Evolutionary conservation across 2,329 filamentous ascomycete species (phyloP), one percentile per base, ranked within the genome.

Genomic region (Raffaelea albimanens): DNA sequence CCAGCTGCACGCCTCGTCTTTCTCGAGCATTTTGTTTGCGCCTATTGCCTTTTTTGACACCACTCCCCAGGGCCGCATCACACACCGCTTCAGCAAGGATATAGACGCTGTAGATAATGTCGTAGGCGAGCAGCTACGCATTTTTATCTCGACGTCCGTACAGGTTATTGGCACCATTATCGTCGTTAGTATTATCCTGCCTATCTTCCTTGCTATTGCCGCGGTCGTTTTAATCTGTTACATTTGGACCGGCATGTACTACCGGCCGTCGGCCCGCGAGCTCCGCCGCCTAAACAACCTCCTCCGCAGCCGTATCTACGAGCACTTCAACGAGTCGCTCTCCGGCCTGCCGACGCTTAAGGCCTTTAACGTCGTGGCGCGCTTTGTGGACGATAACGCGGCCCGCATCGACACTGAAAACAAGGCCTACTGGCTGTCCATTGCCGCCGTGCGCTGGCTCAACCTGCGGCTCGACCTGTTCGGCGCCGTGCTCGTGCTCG

Each of bases 51-150:
- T 97, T 69, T 98, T 97, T 60, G 93, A 98, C 60, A 85, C 91
- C 1, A 98, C 93, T 0, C 93, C 93, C 2, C 77, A 97, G 1
- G 93, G 93, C 11, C 91, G 96, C 64, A 75, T 98, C 58, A 96
- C 97, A 82, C 97, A 98, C 65, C 81, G 93, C 20, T 97, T 98
- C 68, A 97, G 91, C 62, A 97, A 97, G 65, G 93, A 98, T 63
- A 78, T 98, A 16, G 90, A 97, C 63, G 82, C 88, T 13, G 76
- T 98, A 21, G 93, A 98, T 56, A 91, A 97, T 61, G 91, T 97
- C 62, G 86, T 97, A 48, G 89, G 91, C 1, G 87, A 90, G 4
- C 82, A 94, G 39, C 90, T 91, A 21, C 89, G 97, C 55, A 78
- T 80, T 45, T 76, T 83, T 45, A 76, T 83, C 63, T 73, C 71